phyloP scores from a whole-genome alignment of 2,329 filamentous ascomycete genomes.

The Pestalotiopsis sp. region DNA sequence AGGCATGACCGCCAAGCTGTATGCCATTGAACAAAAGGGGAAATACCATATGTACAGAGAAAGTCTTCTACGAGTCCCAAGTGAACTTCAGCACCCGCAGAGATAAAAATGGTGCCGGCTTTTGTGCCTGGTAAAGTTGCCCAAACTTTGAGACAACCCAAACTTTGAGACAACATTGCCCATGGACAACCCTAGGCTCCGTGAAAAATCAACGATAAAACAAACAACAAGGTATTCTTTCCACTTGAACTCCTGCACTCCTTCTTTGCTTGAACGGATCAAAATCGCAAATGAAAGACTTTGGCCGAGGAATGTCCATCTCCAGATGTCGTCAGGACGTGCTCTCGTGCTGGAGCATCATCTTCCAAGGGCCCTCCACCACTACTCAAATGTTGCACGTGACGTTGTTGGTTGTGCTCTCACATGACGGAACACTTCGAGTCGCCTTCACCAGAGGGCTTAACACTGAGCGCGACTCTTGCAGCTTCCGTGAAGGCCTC shows the following conservation, averaged over 20 bases:
- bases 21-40: background rate
- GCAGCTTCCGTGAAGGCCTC: conserved; percentile 98
- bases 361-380: background rate
- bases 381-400: background rate
- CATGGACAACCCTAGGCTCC: background rate
- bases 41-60: conserved; percentile 8
- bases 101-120: background rate
- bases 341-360: background rate
- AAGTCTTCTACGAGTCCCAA: conserved; percentile 6
- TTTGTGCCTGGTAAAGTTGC: background rate
- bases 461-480: conserved; percentile 81
- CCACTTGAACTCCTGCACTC: conserved; percentile 7
- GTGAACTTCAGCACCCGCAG: background rate
- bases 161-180: background rate
- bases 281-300: background rate
- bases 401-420: conserved; percentile 7
- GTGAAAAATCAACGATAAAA: background rate
- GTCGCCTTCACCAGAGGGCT: conserved; percentile 62
- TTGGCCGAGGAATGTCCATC: background rate
- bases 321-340: background rate
- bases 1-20: background rate
- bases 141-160: background rate
- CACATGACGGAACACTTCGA: conserved; percentile 66
- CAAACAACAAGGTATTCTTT: conserved; percentile 4
- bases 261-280: background rate